These are phyloP conservation scores for Artemisia argyi DNA, from an alignment of 129 eudicot species.

Conservation along the genomic window DNA sequence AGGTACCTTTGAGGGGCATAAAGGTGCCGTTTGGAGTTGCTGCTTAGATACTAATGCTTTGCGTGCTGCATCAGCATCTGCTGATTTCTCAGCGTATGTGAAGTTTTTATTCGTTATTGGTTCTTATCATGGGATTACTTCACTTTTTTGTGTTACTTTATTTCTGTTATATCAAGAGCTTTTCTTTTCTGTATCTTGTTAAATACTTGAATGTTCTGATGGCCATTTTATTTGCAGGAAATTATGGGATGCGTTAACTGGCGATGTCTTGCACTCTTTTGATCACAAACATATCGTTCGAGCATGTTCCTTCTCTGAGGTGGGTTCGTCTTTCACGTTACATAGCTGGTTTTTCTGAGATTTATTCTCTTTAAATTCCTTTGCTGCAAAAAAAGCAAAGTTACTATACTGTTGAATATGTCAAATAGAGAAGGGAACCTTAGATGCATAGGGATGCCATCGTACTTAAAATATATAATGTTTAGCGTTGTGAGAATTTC, in stretches of 20 bases:
- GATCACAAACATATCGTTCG: slow-evolving; percentile 88
- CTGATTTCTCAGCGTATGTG: slow-evolving; percentile 81
- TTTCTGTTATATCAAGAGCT: background rate
- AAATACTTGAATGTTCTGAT: background rate
- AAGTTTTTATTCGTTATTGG: background rate
- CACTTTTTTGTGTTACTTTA: background rate
- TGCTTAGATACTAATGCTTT: slow-evolving; percentile 69
- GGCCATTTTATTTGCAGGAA: slow-evolving; percentile 35
- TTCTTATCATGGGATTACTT: background rate
- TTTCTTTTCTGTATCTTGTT: background rate
- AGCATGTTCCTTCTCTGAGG: slow-evolving; percentile 83
- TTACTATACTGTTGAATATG: background rate
- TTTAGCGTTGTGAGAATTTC: background rate
- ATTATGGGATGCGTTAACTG: slow-evolving; percentile 79
- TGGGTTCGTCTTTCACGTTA: slow-evolving; percentile 9
- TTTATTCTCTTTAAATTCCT: background rate
- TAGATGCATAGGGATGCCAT: background rate
- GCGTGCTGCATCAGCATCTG: slow-evolving; percentile 81
- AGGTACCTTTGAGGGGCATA: slow-evolving; percentile 83
- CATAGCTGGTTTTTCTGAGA: slow-evolving; percentile 2
- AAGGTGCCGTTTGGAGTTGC: slow-evolving; percentile 93
- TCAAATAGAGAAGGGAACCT: background rate
- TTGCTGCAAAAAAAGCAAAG: background rate
- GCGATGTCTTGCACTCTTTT: slow-evolving; percentile 70
- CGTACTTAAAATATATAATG: background rate